Evolutionary conservation across 371 early-diverging fungal genomes (phyloP).

Genomic region (Lichtheimia ornata): DNA sequence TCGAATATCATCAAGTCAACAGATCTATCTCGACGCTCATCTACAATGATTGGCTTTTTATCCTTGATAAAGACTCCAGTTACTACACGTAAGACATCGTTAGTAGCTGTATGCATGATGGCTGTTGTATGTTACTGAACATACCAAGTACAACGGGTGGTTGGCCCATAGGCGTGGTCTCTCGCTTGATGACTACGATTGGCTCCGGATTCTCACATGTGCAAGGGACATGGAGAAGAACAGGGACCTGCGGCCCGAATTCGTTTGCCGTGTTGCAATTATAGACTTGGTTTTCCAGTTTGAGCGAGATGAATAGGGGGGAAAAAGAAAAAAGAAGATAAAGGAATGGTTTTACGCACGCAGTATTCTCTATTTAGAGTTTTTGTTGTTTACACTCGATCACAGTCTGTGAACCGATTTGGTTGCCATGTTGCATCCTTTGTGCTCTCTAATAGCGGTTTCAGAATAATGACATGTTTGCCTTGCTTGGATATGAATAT

Average conservation of each 20-base stretch:
- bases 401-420: too few species aligned
- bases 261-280: conserved; percentile 23
- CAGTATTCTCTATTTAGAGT: too few species aligned
- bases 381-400: too few species aligned
- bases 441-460: too few species aligned
- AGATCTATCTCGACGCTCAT: conserved; percentile 27
- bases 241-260: conserved; percentile 34
- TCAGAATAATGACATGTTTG: too few species aligned
- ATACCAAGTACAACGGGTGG: conserved; percentile 46
- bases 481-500: too few species aligned
- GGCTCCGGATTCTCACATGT: conserved; percentile 33
- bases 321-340: too few species aligned
- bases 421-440: too few species aligned
- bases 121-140: neutral
- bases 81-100: conserved; percentile 5
- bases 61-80: conserved; percentile 20
- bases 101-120: neutral
- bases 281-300: conserved; percentile 27
- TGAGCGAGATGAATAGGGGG: neutral
- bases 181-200: conserved; percentile 31
- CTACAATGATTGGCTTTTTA: conserved; percentile 26
- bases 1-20: conserved; percentile 24
- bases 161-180: conserved; percentile 32
- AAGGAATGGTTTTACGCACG: too few species aligned
- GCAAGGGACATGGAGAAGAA: conserved; percentile 39